Percentiles rank a stretch among this genome's conserved stretches.
Evolutionary conservation across 176 grass and related monocot species (phyloP).

Genomic region (Lolium multiflorum): DNA sequence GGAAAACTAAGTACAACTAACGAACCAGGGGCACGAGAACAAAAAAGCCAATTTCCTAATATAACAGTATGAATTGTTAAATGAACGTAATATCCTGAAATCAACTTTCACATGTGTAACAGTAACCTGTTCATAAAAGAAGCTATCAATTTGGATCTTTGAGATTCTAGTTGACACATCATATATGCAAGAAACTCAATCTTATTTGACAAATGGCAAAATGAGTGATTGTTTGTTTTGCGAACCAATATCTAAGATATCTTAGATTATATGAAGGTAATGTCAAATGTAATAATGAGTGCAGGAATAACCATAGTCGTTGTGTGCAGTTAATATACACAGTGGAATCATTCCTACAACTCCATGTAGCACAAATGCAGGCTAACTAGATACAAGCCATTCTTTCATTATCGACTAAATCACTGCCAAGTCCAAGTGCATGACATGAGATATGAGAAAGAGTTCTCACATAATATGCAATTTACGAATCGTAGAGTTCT

Average conservation of each 20-base stretch:
- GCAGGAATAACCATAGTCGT: not conserved
- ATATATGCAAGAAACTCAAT: not conserved
- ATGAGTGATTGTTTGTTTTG: not conserved
- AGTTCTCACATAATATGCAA: too few relatives aligned
- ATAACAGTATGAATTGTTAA: not conserved
- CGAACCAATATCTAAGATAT: not conserved
- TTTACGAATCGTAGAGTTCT: too few relatives aligned
- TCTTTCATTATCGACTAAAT: constrained; percentile 46
- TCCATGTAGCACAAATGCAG: not conserved
- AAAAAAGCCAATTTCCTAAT: too few relatives aligned
- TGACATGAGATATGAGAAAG: too few relatives aligned
- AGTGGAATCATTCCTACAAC: not conserved
- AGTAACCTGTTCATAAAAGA: not conserved
- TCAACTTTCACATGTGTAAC: not conserved
- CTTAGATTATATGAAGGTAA: not conserved
- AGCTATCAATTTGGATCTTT: not conserved
- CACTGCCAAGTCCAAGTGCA: not conserved
- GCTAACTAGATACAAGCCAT: constrained; percentile 35
- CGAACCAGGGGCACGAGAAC: too few relatives aligned
- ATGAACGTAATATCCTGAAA: not conserved
- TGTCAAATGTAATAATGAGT: not conserved
- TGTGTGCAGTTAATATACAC: not conserved
- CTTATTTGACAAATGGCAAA: not conserved
- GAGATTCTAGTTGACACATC: not conserved
- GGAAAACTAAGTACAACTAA: too few relatives aligned